Evolutionary conservation across 352 stramenopile genomes (phyloP).

Genomic region (Phytopythium oedochilum): DNA sequence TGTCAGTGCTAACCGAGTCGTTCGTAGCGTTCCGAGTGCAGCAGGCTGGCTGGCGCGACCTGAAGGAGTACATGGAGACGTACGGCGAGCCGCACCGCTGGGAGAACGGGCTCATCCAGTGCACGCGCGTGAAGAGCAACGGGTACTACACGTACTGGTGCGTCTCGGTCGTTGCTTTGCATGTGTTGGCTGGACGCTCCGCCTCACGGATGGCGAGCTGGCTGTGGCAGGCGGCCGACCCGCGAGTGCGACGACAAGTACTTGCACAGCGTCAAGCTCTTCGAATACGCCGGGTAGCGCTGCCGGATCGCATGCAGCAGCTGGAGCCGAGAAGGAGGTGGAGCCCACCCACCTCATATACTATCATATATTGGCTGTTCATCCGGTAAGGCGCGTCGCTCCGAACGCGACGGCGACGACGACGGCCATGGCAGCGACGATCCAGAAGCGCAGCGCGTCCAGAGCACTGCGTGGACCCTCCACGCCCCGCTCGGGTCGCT

Average conservation of each 20-base stretch:
- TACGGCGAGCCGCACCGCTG: conserved; percentile 71
- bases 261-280: conserved; percentile 73
- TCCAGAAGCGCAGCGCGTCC: conserved; percentile 17
- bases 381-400: conserved; percentile 29
- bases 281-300: conserved; percentile 47
- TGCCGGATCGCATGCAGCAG: background rate
- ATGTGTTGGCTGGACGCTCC: background rate
- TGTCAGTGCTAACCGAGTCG: background rate
- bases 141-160: conserved; percentile 84
- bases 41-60: conserved; percentile 64
- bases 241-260: conserved; percentile 84
- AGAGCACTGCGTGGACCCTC: conserved; percentile 7
- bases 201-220: background rate
- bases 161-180: background rate
- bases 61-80: conserved; percentile 80
- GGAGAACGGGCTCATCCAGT: conserved; percentile 72
- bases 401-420: conserved; percentile 25
- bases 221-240: conserved; percentile 30
- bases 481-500: too few species aligned
- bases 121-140: conserved; percentile 77
- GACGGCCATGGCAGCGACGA: conserved; percentile 34
- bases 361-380: too few species aligned
- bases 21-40: conserved; percentile 59
- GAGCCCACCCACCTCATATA: conserved; percentile 13
- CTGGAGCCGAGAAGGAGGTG: background rate